Conservation (phyloP, 2,329 filamentous ascomycete genomes). For the Epichloe scottii region DNA sequence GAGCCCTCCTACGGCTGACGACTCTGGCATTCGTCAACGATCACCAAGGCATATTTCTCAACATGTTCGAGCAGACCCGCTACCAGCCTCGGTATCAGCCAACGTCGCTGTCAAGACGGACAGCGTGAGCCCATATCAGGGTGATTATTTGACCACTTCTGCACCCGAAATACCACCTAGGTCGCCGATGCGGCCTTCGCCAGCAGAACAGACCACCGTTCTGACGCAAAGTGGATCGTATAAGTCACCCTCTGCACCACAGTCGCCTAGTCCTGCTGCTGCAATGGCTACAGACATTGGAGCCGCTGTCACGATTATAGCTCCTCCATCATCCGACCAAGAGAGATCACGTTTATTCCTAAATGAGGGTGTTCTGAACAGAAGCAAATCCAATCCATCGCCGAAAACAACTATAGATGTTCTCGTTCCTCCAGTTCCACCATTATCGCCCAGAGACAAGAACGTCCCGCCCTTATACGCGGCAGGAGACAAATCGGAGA, state of each 20-base stretch:
- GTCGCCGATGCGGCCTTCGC: neutral
- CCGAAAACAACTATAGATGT: neutral
- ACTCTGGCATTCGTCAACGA: slow-evolving; percentile 31
- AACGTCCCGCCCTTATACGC: neutral
- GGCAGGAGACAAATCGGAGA: neutral
- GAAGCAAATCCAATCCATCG: neutral
- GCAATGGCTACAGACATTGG: neutral
- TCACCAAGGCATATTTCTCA: slow-evolving; percentile 31
- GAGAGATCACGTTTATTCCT: neutral
- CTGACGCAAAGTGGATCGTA: neutral
- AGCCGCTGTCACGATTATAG: neutral
- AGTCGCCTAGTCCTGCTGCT: neutral
- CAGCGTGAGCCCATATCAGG: neutral
- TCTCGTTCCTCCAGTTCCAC: slow-evolving; percentile 7
- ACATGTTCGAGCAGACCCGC: neutral
- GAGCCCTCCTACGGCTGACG: slow-evolving; percentile 28
- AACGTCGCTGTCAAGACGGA: neutral
- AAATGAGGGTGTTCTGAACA: neutral
- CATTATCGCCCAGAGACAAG: neutral
- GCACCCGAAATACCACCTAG: neutral
- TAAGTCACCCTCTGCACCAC: neutral
- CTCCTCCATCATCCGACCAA: neutral
- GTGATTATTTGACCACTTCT: neutral
- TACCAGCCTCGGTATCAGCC: neutral
- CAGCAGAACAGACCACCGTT: neutral